Percentiles rank a stretch among this genome's conserved stretches.
Conservation (phyloP, 2,329 filamentous ascomycete species). For the Cladorrhinum sp. region DNA sequence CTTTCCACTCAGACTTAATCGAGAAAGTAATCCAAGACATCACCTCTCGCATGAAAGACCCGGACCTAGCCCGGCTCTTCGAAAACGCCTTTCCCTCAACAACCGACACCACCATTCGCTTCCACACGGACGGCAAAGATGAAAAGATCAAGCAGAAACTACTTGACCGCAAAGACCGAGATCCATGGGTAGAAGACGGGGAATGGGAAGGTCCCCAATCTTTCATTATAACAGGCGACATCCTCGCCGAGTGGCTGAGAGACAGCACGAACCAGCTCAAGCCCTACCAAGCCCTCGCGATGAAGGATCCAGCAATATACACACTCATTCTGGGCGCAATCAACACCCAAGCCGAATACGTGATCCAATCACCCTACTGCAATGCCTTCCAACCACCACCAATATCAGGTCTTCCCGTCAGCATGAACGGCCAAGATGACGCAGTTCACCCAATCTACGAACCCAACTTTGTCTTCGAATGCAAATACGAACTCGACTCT, state of each 20-base stretch:
- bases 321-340: constrained; percentile 87
- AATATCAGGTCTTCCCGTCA: constrained; percentile 69
- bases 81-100: constrained; percentile 94
- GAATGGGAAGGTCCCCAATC: constrained; percentile 83
- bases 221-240: constrained; percentile 89
- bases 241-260: constrained; percentile 89
- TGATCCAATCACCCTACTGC: constrained; percentile 93
- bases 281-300: constrained; percentile 83
- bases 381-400: constrained; percentile 96
- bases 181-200: constrained; percentile 44
- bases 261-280: constrained; percentile 75
- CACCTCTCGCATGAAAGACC: constrained; percentile 74
- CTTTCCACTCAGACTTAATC: constrained; percentile 81
- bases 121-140: constrained; percentile 66
- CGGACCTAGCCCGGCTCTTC: constrained; percentile 86
- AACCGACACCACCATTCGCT: constrained; percentile 83
- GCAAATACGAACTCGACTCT: constrained; percentile 98
- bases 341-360: constrained; percentile 92
- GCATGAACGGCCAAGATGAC: constrained; percentile 79
- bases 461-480: constrained; percentile 84
- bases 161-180: constrained; percentile 24
- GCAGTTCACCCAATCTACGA: constrained; percentile 84
- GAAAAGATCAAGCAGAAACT: constrained; percentile 37
- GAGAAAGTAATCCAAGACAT: constrained; percentile 85
- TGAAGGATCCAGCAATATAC: constrained; percentile 65